A percentile compares a stretch with the other conserved stretches of the same genome.
Evolutionary conservation across 441 rosid species (phyloP).

Genomic region (Eugenia klotzschiana): DNA sequence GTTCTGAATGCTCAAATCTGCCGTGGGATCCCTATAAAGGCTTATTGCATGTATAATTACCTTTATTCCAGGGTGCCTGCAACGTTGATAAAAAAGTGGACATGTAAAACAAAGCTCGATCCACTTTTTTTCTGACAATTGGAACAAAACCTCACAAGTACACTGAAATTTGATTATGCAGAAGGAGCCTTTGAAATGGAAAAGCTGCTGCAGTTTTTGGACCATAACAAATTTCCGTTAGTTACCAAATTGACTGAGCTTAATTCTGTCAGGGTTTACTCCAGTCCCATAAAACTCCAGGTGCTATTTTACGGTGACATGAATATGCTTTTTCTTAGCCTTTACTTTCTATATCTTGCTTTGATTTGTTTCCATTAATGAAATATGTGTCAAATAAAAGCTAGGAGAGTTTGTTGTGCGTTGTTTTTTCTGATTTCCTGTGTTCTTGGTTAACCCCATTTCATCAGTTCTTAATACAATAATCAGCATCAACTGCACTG

Average conservation of each 20-base stretch:
- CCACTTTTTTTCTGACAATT: background rate
- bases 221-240: conserved; percentile 62
- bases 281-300: conserved; percentile 73
- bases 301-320: conserved; percentile 7
- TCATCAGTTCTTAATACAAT: background rate
- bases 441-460: background rate
- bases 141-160: background rate
- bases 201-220: conserved; percentile 49
- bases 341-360: background rate
- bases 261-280: conserved; percentile 53
- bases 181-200: conserved; percentile 43
- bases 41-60: background rate
- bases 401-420: background rate
- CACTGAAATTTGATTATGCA: conserved; percentile 18
- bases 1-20: background rate
- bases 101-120: background rate
- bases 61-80: background rate
- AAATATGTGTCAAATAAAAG: background rate
- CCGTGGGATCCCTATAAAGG: background rate
- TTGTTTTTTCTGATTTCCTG: background rate
- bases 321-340: background rate
- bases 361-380: background rate
- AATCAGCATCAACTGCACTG: background rate
- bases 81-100: background rate
- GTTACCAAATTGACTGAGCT: conserved; percentile 62